Evolutionary conservation across 495 filamentous ascomycete genomes (phyloP).

Genomic region (Penicillium ucsense): DNA sequence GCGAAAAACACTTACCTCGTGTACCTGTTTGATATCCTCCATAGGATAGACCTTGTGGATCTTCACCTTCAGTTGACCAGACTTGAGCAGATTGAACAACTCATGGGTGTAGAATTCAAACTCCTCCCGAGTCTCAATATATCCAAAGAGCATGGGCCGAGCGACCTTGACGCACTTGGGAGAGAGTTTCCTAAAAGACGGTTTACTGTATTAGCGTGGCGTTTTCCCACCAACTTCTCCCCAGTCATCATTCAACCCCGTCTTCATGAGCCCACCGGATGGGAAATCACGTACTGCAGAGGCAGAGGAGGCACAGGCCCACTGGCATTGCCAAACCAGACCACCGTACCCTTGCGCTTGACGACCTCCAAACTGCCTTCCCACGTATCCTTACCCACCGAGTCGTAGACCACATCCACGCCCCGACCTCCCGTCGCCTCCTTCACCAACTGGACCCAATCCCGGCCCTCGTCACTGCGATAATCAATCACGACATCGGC

Average conservation of each 20-base stretch:
- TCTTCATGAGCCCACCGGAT: neutral
- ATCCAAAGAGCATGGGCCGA: conserved; percentile 64
- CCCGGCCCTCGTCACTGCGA: conserved; percentile 50
- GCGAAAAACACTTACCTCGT: conserved; percentile 35
- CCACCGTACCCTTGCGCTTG: conserved; percentile 72
- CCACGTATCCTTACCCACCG: conserved; percentile 81
- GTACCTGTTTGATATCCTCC: conserved; percentile 62
- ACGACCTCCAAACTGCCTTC: conserved; percentile 71
- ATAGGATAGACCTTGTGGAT: conserved; percentile 81
- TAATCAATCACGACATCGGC: conserved; percentile 70
- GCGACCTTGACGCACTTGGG: conserved; percentile 75
- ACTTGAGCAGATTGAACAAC: conserved; percentile 60
- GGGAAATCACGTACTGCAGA: conserved; percentile 41
- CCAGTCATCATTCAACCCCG: neutral
- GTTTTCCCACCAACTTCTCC: no score
- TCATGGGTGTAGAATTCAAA: conserved; percentile 60
- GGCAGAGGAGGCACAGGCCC: conserved; percentile 70
- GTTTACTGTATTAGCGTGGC: no score
- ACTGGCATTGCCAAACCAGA: conserved; percentile 82
- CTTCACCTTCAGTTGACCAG: conserved; percentile 58
- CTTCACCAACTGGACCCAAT: conserved; percentile 54
- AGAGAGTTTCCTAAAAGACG: conserved; percentile 36
- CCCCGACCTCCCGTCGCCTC: conserved; percentile 64
- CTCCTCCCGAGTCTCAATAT: conserved; percentile 69
- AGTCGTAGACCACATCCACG: conserved; percentile 76